Evolutionary conservation across 371 early-diverging fungal species (phyloP), one percentile per base, ranked within the genome.

Genomic region (Homolaphlyctis polyrhiza): DNA sequence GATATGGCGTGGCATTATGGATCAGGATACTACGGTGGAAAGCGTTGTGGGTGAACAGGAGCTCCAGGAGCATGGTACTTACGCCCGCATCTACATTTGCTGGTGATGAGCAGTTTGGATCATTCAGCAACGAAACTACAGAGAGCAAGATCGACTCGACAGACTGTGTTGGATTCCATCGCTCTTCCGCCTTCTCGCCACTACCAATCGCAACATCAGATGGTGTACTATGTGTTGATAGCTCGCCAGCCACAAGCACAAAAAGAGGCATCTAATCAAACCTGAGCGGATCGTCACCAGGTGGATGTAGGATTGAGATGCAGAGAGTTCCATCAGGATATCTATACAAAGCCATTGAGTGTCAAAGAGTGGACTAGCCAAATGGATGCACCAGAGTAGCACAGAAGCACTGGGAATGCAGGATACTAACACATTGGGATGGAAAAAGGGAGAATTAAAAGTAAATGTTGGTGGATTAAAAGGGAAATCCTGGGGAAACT

Each of bases 71-170:
- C 32, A 34, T n/a, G n/a, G n/a, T 47, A 50, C 65, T 35, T 64
- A 76, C 76, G 28, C 76, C 75, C 23, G 89, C 89, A 71, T 87
- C 86, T 8, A 86, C 76, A 76, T 87, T 87, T 6, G 88, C 89
- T 25, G 87, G 87, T 36, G 82, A 81, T 36, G 74, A 70, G 55
- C 66, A 67, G 70, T 89, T 89, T 13, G 89, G 89, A 66, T 85
- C 86, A 58, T 66, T 71, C n/a, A 89, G 70, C 27, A 89, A 63
- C 27, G 74, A 73, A 2, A 84, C 72, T 21, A 89, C 70, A 6
- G 75, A 76, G 27, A 78, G 64, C 30, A 82, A 64, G 30, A 82
- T 76, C n/a, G 73, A 74, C 62, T 83, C 78, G 58, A 87, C 83
- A 47, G 72, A 70, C 47, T 85, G 84, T 8, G 85, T 77, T 1